These are phyloP conservation scores for Aspergillus nomiae DNA, from an alignment of 2,329 filamentous ascomycete genomes.

Conservation along the genomic window DNA sequence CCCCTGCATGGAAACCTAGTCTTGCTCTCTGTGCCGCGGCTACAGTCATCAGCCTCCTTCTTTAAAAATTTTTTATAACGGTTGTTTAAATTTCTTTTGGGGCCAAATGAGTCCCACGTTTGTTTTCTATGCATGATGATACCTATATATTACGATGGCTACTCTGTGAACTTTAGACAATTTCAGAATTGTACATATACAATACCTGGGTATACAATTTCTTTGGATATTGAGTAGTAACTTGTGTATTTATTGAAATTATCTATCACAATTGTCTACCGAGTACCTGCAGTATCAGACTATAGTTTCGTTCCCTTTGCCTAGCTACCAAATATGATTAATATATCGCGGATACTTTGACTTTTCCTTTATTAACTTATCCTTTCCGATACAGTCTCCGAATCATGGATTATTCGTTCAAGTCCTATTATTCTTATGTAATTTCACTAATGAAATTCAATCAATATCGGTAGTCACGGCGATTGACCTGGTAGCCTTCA, in stretches of 20 bases:
- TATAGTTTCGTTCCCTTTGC: too few relatives aligned
- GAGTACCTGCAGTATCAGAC: neutral
- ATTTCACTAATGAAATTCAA: too few relatives aligned
- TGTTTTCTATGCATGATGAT: neutral
- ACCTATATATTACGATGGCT: neutral
- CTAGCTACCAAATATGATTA: too few relatives aligned
- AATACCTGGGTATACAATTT: neutral
- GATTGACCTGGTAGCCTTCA: too few relatives aligned
- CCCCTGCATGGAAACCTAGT: neutral
- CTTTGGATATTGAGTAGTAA: neutral
- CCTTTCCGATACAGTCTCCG: too few relatives aligned
- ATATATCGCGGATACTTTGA: too few relatives aligned
- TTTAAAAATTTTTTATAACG: neutral
- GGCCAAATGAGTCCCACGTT: neutral
- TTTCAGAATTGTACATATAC: neutral
- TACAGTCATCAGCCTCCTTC: neutral
- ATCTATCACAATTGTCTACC: neutral
- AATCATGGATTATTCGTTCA: too few relatives aligned
- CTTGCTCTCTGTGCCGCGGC: neutral
- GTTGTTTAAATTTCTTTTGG: neutral
- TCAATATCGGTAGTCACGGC: too few relatives aligned
- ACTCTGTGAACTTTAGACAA: neutral
- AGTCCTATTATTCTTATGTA: too few relatives aligned
- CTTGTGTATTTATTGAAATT: neutral
- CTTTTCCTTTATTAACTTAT: too few relatives aligned